Evolutionary conservation across 176 grass and related monocot species (phyloP), one percentile per base, ranked within the genome.

Genomic region (Oryza glaberrima): DNA sequence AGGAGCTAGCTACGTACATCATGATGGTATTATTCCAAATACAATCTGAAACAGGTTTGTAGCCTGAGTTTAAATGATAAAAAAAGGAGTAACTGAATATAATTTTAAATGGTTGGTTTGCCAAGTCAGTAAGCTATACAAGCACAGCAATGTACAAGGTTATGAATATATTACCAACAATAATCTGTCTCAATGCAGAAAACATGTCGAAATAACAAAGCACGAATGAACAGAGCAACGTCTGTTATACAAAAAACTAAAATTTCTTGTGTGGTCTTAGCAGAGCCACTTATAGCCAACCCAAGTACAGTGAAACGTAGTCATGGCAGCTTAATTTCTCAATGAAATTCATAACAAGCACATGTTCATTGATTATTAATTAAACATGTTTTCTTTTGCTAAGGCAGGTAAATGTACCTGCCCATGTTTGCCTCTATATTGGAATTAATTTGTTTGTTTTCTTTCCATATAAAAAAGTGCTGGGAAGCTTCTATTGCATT

Each of bases 331-430:
- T 49, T 9, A 71, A 10, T 23, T 60, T 67, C 0, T 35, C 11
- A 79, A 25, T 36, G 56, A 84, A 81, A 76, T 44, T 60, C 77
- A 87, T 75, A 34, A 60, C 11, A 58, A 65, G 41, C 73, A 83
- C 80, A 83, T 44, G 60, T 79, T 78, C 71, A 34, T 48, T 16
- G 64, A 65, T 88, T 88, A 88, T 88, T 32, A 32, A 32, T 32
- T 88, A 25, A 64, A 60, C 38, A 83, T 43, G 68, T 58, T 83
- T 75, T 46, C 20, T 69, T 69, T 79, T 65, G 9, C 30, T 73
- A 73, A 44, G 35, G 73, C 10, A 85, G 35, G 35, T 36, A 36
- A 36, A 36, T 36, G 4, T 36, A 36, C 35, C 35, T 36, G 35
- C 35, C 35, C 4, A 36, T 36, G 35, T 36, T 36, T 32, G 30